Conservation (phyloP, 192 early-diverging fungal genomes). For the Spizellomyces sp. region DNA sequence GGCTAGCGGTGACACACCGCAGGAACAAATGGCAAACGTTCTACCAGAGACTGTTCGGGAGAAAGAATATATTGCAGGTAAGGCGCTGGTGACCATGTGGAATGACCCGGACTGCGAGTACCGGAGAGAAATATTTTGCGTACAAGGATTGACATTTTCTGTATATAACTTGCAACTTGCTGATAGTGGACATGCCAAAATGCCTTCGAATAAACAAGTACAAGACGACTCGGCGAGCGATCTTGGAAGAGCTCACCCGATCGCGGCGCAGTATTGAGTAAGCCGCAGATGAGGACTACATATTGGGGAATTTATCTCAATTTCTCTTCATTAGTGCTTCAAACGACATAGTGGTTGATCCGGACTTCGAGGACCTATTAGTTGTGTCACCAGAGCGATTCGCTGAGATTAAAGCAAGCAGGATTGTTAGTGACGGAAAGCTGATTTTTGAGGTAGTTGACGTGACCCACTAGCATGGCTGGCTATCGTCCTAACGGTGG, state of each 20-base stretch:
- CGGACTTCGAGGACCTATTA: slow-evolving; percentile 52
- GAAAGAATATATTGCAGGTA: slow-evolving; percentile 54
- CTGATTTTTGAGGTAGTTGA: slow-evolving; percentile 49
- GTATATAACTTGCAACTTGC: background rate
- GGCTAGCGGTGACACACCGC: slow-evolving; percentile 40
- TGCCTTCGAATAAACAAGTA: slow-evolving; percentile 83
- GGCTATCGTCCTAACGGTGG: background rate
- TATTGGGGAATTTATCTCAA: background rate
- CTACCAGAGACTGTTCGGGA: slow-evolving; percentile 48
- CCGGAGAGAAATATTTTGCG: too few species aligned
- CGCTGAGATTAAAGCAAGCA: slow-evolving; percentile 41
- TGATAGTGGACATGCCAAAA: slow-evolving; percentile 69
- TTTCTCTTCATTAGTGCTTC: background rate
- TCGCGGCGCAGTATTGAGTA: background rate
- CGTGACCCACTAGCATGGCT: background rate
- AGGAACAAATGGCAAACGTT: slow-evolving; percentile 55
- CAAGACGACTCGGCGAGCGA: slow-evolving; percentile 57
- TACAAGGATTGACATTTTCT: background rate
- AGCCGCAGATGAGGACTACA: background rate
- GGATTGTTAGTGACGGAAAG: slow-evolving; percentile 41
- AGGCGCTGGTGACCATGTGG: background rate
- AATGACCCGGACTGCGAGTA: background rate
- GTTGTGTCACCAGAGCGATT: slow-evolving; percentile 43
- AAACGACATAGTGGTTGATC: slow-evolving; percentile 44
- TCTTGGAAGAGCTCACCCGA: slow-evolving; percentile 58